A percentile compares a stretch with the other conserved stretches of the same genome.
These are phyloP conservation scores for Ziziphus jujuba DNA, from an alignment of 306 rosid species.

Conservation along the genomic window DNA sequence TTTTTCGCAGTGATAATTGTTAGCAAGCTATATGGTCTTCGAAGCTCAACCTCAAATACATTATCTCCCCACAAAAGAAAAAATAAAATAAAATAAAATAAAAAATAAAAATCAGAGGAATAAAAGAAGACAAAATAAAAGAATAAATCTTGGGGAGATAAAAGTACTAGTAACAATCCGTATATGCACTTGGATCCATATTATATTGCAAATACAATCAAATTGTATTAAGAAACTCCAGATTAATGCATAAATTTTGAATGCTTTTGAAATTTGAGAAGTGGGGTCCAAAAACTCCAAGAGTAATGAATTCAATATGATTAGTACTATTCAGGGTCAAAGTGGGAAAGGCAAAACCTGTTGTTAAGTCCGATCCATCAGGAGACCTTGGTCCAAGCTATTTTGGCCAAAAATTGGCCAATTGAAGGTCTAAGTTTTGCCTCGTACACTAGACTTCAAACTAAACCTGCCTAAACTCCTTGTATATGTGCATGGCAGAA, in stretches of 20 bases:
- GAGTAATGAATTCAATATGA: background rate
- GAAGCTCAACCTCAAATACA: conserved; percentile 59
- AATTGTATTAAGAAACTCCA: no score
- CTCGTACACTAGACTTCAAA: no score
- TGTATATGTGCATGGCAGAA: background rate
- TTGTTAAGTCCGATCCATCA: background rate
- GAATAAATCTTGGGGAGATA: conserved; percentile 1
- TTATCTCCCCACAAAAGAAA: conserved; percentile 37
- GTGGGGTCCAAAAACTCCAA: conserved; percentile 7
- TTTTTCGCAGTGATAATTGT: background rate
- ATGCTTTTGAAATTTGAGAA: background rate
- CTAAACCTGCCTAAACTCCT: no score
- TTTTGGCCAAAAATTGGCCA: background rate
- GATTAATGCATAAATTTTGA: background rate
- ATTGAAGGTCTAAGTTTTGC: background rate
- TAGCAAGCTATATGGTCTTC: conserved; percentile 19
- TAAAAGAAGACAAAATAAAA: background rate
- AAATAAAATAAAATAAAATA: no score
- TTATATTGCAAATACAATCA: background rate
- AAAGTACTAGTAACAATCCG: background rate
- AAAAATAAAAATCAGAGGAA: background rate
- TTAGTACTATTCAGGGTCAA: background rate
- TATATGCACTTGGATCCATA: no score
- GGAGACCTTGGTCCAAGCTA: background rate
- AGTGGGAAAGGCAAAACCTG: background rate